A percentile compares a stretch with the other conserved stretches of the same genome.
phyloP scores from a whole-genome alignment of 2,329 filamentous ascomycete genomes.

The Aotearoamyces nothofagi region DNA sequence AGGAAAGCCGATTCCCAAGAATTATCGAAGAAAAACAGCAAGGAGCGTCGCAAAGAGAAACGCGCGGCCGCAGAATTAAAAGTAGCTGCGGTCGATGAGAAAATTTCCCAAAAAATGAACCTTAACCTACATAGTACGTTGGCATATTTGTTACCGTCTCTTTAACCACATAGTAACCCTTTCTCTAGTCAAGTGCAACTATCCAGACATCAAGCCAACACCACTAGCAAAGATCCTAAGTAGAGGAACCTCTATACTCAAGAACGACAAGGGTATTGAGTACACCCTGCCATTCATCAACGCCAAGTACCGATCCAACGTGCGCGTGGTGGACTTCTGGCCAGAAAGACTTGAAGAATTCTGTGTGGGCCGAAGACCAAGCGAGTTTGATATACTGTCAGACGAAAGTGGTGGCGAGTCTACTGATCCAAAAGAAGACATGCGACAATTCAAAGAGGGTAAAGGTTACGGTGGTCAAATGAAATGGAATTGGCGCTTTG shows the following conservation, averaged over 20 bases:
- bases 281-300: conserved; percentile 56
- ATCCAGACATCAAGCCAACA: conserved; percentile 22
- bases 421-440: conserved; percentile 11
- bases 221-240: conserved; percentile 19
- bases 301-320: conserved; percentile 49
- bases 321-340: conserved; percentile 71
- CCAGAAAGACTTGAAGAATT: conserved; percentile 62
- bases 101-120: conserved; percentile 12
- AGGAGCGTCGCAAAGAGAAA: conserved; percentile 14
- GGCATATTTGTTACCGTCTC: background rate
- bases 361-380: conserved; percentile 28
- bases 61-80: conserved; percentile 17
- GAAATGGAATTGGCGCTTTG: conserved; percentile 74
- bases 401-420: conserved; percentile 21
- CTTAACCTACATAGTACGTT: conserved; percentile 22
- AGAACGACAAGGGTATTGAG: conserved; percentile 16
- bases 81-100: conserved; percentile 16
- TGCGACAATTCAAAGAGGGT: conserved; percentile 7
- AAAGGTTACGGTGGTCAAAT: conserved; percentile 9
- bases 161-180: background rate
- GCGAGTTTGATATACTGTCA: conserved; percentile 34
- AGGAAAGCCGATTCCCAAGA: conserved; percentile 10
- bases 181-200: conserved; percentile 18
- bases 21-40: conserved; percentile 9
- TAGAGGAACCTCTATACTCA: conserved; percentile 26